These are phyloP conservation scores for Hemileccinum impolitum DNA, from an alignment of 768 basidiomycete species.

Conservation along the genomic window DNA sequence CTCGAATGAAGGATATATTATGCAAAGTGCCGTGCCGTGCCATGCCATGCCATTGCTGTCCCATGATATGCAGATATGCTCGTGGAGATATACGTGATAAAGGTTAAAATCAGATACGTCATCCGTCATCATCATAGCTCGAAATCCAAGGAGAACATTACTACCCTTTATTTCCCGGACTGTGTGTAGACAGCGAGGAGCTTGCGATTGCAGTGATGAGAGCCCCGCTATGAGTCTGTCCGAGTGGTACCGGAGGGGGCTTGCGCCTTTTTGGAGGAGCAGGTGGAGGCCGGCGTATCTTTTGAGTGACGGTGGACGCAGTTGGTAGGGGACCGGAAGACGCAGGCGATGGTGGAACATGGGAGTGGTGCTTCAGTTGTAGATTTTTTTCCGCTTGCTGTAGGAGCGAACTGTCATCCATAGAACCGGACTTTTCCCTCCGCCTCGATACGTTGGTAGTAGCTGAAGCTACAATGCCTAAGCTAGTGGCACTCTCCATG, in stretches of 20 bases:
- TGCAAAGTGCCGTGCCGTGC: slow-evolving; percentile 7
- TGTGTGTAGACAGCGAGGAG: slow-evolving; percentile 29
- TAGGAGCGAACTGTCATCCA: slow-evolving; percentile 24
- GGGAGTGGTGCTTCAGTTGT: slow-evolving; percentile 17
- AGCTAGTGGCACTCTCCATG: slow-evolving; percentile 32
- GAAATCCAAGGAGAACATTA: slow-evolving; percentile 2
- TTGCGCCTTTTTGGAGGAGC: slow-evolving; percentile 66
- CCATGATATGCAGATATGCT: slow-evolving; percentile 18
- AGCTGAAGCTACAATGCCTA: slow-evolving; percentile 29
- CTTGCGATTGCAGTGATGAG: slow-evolving; percentile 58
- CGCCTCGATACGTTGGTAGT: slow-evolving; percentile 14
- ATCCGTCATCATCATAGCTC: slow-evolving; percentile 4
- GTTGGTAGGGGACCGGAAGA: slow-evolving; percentile 16
- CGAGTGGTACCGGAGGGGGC: slow-evolving; percentile 65
- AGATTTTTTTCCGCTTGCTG: slow-evolving; percentile 15
- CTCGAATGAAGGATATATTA: slow-evolving; percentile 12
- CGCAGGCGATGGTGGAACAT: slow-evolving; percentile 16
- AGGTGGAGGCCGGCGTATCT: slow-evolving; percentile 55
- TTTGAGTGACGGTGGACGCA: slow-evolving; percentile 20
- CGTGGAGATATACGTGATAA: slow-evolving; percentile 13
- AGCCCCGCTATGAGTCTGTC: slow-evolving; percentile 45
- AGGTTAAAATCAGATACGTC: slow-evolving; percentile 4
- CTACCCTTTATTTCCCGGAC: slow-evolving; percentile 14
- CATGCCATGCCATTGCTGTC: slow-evolving; percentile 16
- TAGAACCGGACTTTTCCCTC: slow-evolving; percentile 26